Evolutionary conservation across 169 alveolate genomes (phyloP).

Genomic region (Ichthyophthirius multifiliis): DNA sequence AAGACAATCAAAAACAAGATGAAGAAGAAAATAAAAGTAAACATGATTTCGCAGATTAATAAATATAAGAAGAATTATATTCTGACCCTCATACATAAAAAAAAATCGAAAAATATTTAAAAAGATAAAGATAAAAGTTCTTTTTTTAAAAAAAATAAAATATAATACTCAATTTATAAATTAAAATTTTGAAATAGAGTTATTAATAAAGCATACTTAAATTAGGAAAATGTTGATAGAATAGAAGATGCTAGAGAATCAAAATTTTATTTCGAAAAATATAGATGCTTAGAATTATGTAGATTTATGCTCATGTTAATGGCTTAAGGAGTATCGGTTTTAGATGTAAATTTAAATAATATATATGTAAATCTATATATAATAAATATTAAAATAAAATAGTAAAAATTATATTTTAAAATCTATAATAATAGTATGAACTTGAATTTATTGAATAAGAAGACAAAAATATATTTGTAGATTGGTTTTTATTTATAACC

Average conservation of each 20-base stretch:
- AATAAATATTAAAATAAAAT: too few species aligned
- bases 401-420: background rate
- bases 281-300: background rate
- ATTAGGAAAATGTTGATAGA: background rate
- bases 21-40: too few species aligned
- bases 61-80: too few species aligned
- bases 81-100: too few species aligned
- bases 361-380: too few species aligned
- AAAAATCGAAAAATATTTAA: too few species aligned
- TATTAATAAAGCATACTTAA: background rate
- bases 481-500: background rate
- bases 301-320: background rate
- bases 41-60: too few species aligned
- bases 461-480: background rate
- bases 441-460: background rate
- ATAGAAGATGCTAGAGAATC: slow-evolving; percentile 13
- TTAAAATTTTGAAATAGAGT: too few species aligned
- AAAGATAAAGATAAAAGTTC: too few species aligned
- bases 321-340: background rate
- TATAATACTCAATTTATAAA: too few species aligned
- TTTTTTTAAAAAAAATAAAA: too few species aligned
- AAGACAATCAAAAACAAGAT: too few species aligned
- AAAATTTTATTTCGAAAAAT: slow-evolving; percentile 9
- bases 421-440: background rate
- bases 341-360: background rate